These are phyloP conservation scores for Pinus tabuliformis DNA, from an alignment of 75 land plant genomes.

Conservation along the genomic window DNA sequence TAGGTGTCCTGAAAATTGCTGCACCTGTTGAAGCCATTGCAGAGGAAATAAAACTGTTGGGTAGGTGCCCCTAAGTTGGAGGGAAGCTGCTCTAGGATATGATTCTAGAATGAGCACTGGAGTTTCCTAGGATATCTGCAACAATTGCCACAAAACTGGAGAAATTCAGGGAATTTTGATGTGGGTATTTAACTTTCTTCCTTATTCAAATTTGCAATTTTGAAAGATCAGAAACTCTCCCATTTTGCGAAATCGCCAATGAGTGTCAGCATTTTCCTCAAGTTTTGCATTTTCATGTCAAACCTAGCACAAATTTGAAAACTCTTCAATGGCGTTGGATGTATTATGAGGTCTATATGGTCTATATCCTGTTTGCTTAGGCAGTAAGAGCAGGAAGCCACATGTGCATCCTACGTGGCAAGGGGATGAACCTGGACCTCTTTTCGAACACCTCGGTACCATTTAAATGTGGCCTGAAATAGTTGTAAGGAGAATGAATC, in stretches of 20 bases:
- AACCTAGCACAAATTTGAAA: no score
- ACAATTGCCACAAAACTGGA: not conserved
- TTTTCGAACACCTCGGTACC: not conserved
- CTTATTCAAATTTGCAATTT: not conserved
- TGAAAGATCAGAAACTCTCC: not conserved
- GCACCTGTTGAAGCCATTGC: not conserved
- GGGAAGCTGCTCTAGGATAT: not conserved
- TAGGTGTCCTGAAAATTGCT: slow-evolving; percentile 2
- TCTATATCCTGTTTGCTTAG: not conserved
- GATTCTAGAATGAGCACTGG: not conserved
- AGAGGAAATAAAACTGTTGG: no score
- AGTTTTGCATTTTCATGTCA: not conserved
- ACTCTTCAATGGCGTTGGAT: no score
- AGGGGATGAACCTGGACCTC: not conserved
- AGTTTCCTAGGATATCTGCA: not conserved
- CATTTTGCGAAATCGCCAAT: not conserved
- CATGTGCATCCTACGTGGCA: no score
- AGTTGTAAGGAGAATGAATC: not conserved
- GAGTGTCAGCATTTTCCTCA: not conserved
- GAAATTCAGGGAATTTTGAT: not conserved
- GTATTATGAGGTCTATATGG: not conserved
- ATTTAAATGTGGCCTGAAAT: not conserved
- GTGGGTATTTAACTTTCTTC: not conserved
- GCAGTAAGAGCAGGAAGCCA: not conserved
- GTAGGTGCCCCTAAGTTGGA: not conserved